A percentile compares a stretch with the other conserved stretches of the same genome.
Evolutionary conservation across 2,329 filamentous ascomycete genomes (phyloP).

Genomic region (Aspergillus viridinutans): DNA sequence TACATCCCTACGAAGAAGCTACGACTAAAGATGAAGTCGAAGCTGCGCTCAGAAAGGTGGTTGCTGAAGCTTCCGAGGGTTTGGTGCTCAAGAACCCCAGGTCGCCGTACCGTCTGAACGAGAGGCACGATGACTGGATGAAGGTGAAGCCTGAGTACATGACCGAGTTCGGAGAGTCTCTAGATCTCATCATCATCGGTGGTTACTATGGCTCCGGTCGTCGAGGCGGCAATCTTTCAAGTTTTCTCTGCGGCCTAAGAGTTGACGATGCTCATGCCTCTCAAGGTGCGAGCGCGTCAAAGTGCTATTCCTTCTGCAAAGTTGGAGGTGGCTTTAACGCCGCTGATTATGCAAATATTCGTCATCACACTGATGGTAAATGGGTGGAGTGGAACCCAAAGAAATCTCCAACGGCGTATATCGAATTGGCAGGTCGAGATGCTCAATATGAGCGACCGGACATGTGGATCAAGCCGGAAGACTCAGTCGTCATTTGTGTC

Average conservation of each 20-base stretch:
- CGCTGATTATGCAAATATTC: slow-evolving; percentile 78
- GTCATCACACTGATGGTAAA: slow-evolving; percentile 81
- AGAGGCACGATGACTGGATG: slow-evolving; percentile 92
- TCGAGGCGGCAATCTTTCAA: slow-evolving; percentile 76
- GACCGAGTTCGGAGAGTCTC: slow-evolving; percentile 87
- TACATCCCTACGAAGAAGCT: slow-evolving; percentile 68
- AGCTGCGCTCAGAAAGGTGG: slow-evolving; percentile 70
- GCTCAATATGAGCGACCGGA: slow-evolving; percentile 76
- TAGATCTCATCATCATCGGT: slow-evolving; percentile 85
- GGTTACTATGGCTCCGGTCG: slow-evolving; percentile 88
- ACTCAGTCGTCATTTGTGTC: slow-evolving; percentile 81
- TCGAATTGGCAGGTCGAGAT: slow-evolving; percentile 77
- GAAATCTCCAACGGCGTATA: slow-evolving; percentile 69
- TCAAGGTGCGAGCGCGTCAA: slow-evolving; percentile 57
- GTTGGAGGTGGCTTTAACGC: slow-evolving; percentile 90
- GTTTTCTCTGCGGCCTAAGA: slow-evolving; percentile 83
- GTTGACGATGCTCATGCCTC: slow-evolving; percentile 65
- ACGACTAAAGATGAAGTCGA: slow-evolving; percentile 70
- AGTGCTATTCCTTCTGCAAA: slow-evolving; percentile 93
- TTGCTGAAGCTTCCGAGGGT: slow-evolving; percentile 83
- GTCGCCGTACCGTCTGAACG: slow-evolving; percentile 80
- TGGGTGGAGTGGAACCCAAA: slow-evolving; percentile 82
- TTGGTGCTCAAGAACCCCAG: slow-evolving; percentile 90
- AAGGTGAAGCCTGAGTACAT: slow-evolving; percentile 99
- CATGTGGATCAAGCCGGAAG: slow-evolving; percentile 84